These are phyloP conservation scores for Alternaria triticimaculans DNA, from an alignment of 2,329 filamentous ascomycete genomes.

Conservation along the genomic window DNA sequence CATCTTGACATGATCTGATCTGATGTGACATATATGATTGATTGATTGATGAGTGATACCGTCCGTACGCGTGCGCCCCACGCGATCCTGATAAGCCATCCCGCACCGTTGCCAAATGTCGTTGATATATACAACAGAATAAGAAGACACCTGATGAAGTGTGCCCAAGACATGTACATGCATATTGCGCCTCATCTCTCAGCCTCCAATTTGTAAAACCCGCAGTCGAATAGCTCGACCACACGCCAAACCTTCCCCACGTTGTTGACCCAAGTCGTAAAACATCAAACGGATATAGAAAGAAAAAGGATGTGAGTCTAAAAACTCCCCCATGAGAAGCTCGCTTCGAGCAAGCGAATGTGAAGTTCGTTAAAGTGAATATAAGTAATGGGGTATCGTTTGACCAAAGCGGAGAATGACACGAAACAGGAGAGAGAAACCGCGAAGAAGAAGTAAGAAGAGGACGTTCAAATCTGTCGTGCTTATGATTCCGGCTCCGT, in stretches of 20 bases:
- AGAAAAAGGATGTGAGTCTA: slow-evolving; percentile 2
- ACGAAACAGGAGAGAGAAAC: slow-evolving; percentile 8
- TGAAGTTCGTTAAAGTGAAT: slow-evolving; percentile 11
- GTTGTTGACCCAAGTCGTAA: slow-evolving; percentile 1
- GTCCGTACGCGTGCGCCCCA: not conserved
- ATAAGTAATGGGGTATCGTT: slow-evolving; percentile 21
- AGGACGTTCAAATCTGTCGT: not conserved
- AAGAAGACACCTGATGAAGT: not conserved
- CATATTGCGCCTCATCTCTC: not conserved
- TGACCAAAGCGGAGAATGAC: slow-evolving; percentile 15
- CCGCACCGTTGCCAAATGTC: not conserved
- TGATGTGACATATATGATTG: not conserved
- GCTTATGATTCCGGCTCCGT: slow-evolving; percentile 40
- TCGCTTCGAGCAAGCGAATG: slow-evolving; percentile 3
- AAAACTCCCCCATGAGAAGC: not conserved
- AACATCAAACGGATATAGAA: not conserved
- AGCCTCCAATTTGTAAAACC: not conserved
- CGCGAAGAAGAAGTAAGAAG: not conserved
- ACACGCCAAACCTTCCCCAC: not conserved
- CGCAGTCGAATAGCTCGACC: not conserved
- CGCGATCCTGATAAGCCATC: not conserved
- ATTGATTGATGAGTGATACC: not conserved
- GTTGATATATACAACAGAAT: not conserved
- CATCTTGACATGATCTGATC: not conserved
- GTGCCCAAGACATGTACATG: not conserved